Percentiles rank a stretch among this genome's conserved stretches.
Evolutionary conservation across 208 protist species (phyloP).

Genomic region (Leishmania amazonensis): DNA sequence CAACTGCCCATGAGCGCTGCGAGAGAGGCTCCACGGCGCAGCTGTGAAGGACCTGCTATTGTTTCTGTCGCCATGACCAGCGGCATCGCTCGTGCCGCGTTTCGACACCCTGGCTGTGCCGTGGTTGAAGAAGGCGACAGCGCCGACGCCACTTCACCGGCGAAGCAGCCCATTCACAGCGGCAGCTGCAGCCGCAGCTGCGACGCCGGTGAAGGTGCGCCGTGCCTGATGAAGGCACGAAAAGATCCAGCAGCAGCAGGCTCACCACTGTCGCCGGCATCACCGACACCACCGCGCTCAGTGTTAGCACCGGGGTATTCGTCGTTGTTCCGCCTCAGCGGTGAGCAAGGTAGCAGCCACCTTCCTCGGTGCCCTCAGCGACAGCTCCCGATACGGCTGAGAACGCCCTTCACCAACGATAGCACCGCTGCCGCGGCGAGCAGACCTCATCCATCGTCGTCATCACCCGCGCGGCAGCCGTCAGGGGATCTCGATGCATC

Average conservation of each 20-base stretch:
- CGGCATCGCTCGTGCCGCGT: background rate
- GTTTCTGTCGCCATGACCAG: background rate
- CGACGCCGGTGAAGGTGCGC: background rate
- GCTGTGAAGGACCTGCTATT: background rate
- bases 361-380: background rate
- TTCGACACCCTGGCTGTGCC: background rate
- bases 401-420: background rate
- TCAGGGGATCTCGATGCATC: background rate
- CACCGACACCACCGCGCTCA: background rate
- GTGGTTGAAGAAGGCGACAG: background rate
- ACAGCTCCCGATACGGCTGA: background rate
- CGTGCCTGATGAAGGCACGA: background rate
- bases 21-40: background rate
- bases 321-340: background rate
- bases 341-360: background rate
- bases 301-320: background rate
- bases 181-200: background rate
- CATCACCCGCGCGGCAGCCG: background rate
- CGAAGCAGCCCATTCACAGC: background rate
- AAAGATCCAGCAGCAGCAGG: background rate
- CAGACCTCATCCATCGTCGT: background rate
- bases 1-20: background rate
- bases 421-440: background rate
- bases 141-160: background rate
- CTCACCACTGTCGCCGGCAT: background rate